These are phyloP conservation scores for Pythium diclinum DNA, from an alignment of 352 stramenopile species.

Conservation along the genomic window DNA sequence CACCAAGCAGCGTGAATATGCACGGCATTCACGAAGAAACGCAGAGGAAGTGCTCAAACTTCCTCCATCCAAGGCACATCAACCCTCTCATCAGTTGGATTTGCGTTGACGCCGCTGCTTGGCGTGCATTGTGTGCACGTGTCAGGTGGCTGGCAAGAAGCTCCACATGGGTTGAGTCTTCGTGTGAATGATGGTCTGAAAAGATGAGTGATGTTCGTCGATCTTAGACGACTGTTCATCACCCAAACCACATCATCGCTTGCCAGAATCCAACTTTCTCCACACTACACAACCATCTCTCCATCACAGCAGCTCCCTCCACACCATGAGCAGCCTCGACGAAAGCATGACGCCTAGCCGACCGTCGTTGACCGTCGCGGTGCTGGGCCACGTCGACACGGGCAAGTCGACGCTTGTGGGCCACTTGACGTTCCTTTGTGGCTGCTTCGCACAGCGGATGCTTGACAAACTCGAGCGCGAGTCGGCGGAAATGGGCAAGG, in stretches of 20 bases:
- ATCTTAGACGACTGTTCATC: not conserved
- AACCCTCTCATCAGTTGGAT: too few relatives aligned
- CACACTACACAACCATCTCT: not conserved
- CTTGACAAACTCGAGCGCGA: conserved; percentile 98
- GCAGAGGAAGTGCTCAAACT: not conserved
- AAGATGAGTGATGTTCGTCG: conserved; percentile 11
- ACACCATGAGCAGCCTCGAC: not conserved
- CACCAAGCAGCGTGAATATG: too few relatives aligned
- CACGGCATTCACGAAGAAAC: too few relatives aligned
- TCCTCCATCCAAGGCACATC: not conserved
- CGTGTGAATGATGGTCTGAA: conserved; percentile 9
- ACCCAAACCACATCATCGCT: not conserved
- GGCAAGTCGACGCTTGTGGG: conserved; percentile 98
- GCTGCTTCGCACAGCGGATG: conserved; percentile 94
- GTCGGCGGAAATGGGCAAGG: conserved; percentile 93
- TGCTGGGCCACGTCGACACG: conserved; percentile 94
- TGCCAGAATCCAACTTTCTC: not conserved
- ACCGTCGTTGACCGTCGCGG: conserved; percentile 75
- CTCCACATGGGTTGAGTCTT: not conserved
- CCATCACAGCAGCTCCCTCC: not conserved
- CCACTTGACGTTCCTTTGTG: conserved; percentile 98
- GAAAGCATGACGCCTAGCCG: not conserved
- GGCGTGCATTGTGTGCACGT: too few relatives aligned
- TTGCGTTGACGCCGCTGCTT: too few relatives aligned
- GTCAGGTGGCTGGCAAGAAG: not conserved